These are phyloP conservation scores for Acacia crassicarpa DNA, from an alignment of 306 rosid genomes.

Conservation along the genomic window DNA sequence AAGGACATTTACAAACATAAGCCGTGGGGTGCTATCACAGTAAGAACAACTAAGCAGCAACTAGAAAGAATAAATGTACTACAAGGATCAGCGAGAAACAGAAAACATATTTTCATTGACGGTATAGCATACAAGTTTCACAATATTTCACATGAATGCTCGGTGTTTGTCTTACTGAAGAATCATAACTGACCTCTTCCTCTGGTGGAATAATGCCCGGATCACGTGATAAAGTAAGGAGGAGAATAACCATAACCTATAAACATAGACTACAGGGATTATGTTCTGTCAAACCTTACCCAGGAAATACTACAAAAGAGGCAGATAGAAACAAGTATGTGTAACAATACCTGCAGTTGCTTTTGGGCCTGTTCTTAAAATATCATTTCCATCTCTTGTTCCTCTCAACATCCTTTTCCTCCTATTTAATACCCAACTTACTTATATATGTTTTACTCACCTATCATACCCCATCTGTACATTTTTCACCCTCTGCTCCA, in stretches of 20 bases:
- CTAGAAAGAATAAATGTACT: background rate
- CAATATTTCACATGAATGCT: too few relatives aligned
- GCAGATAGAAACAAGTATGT: background rate
- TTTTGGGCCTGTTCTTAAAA: conserved; percentile 44
- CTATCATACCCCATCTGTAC: background rate
- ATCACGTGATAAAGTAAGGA: too few relatives aligned
- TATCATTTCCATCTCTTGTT: conserved; percentile 38
- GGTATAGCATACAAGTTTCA: conserved; percentile 57
- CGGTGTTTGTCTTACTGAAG: too few relatives aligned
- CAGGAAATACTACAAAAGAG: background rate
- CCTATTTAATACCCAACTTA: background rate
- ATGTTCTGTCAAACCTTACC: too few relatives aligned
- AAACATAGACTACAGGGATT: too few relatives aligned
- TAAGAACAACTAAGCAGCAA: too few relatives aligned
- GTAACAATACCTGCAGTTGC: conserved; percentile 10
- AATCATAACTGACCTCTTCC: too few relatives aligned
- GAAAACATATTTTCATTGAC: conserved; percentile 26
- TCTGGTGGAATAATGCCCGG: too few relatives aligned
- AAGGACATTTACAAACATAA: too few relatives aligned
- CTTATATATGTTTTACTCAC: background rate
- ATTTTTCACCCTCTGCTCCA: background rate
- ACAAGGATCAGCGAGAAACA: background rate
- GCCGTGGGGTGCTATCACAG: too few relatives aligned
- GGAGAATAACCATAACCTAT: too few relatives aligned
- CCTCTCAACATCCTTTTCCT: conserved; percentile 19